Evolutionary conservation across 805 yeast genomes (phyloP).

Genomic region (Cyberlindnera maritima): DNA sequence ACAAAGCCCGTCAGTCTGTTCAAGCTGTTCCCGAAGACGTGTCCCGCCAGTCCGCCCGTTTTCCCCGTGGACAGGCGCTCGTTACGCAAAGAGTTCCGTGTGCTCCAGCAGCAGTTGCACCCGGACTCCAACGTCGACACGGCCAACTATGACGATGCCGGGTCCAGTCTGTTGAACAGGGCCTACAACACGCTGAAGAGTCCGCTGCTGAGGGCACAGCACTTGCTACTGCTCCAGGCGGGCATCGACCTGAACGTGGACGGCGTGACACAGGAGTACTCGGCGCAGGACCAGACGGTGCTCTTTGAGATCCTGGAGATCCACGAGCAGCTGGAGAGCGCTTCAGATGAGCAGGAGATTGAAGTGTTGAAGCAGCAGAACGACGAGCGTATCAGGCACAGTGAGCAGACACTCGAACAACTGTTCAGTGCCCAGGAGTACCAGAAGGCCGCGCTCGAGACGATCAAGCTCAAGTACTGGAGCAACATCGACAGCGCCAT

Average conservation of each 20-base stretch:
- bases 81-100: slow-evolving; percentile 73
- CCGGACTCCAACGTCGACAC: slow-evolving; percentile 58
- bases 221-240: slow-evolving; percentile 40
- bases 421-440: slow-evolving; percentile 48
- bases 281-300: slow-evolving; percentile 46
- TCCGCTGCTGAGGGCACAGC: slow-evolving; percentile 71
- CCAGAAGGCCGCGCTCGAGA: slow-evolving; percentile 58
- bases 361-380: slow-evolving; percentile 52
- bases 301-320: slow-evolving; percentile 78
- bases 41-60: slow-evolving; percentile 64
- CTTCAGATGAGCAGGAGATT: slow-evolving; percentile 57
- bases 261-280: slow-evolving; percentile 37
- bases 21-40: slow-evolving; percentile 70
- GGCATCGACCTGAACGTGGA: slow-evolving; percentile 61
- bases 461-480: slow-evolving; percentile 82
- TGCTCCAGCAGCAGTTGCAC: slow-evolving; percentile 70
- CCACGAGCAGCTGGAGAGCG: slow-evolving; percentile 77
- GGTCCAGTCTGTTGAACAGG: slow-evolving; percentile 60
- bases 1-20: slow-evolving; percentile 41
- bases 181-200: slow-evolving; percentile 72
- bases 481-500: slow-evolving; percentile 69
- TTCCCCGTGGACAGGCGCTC: slow-evolving; percentile 54
- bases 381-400: slow-evolving; percentile 46
- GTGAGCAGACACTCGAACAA: slow-evolving; percentile 43
- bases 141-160: slow-evolving; percentile 29